Percentiles rank a stretch among this genome's conserved stretches.
These are phyloP conservation scores for Phaeosphaeriaceae sp. DNA, from an alignment of 2,329 filamentous ascomycete species.

Conservation along the genomic window DNA sequence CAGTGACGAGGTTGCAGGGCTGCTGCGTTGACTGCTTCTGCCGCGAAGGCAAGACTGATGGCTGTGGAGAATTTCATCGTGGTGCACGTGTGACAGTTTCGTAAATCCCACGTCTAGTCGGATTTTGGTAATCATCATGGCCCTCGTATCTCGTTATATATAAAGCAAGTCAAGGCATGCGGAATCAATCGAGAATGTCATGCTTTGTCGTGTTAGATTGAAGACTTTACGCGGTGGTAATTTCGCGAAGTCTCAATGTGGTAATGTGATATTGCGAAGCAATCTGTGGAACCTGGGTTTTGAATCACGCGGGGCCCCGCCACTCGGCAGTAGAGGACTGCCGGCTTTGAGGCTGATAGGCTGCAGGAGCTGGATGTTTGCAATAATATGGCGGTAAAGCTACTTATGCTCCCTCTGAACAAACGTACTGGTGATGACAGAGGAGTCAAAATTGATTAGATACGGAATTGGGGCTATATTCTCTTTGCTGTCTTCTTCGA, in stretches of 20 bases:
- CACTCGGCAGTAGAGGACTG: constrained; percentile 24
- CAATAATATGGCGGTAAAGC: background rate
- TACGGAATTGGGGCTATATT: too few relatives aligned
- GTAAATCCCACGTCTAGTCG: background rate
- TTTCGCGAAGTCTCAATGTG: constrained; percentile 21
- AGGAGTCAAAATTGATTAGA: too few relatives aligned
- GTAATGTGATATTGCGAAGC: constrained; percentile 31
- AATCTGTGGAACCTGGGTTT: constrained; percentile 17
- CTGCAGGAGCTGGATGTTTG: background rate
- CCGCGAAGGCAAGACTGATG: constrained; percentile 25
- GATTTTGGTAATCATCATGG: background rate
- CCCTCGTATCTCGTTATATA: constrained; percentile 6
- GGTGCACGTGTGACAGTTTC: background rate
- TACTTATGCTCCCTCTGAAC: too few relatives aligned
- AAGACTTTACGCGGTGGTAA: constrained; percentile 30
- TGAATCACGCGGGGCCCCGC: constrained; percentile 30
- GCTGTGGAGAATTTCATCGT: constrained; percentile 35
- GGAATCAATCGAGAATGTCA: constrained; percentile 3
- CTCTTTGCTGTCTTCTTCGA: too few relatives aligned
- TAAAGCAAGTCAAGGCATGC: background rate
- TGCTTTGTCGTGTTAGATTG: constrained; percentile 23
- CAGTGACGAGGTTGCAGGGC: constrained; percentile 36
- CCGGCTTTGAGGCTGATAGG: constrained; percentile 15
- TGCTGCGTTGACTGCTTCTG: constrained; percentile 26
- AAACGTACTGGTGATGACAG: too few relatives aligned